Conservation (phyloP, 176 grass and related monocot species). For the Lolium perenne region DNA sequence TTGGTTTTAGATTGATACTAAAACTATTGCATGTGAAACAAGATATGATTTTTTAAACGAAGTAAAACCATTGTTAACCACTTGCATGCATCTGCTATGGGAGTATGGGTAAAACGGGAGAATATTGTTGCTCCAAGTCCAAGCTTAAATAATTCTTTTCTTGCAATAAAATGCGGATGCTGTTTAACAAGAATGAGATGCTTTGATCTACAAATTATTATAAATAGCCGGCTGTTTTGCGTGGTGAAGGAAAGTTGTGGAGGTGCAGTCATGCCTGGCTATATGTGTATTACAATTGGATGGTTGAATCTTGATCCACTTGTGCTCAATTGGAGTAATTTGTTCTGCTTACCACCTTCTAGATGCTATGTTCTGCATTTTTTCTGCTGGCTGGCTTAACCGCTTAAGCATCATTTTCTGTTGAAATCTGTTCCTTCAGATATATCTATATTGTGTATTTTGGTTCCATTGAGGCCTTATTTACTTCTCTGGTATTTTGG, state of each 20-base stretch:
- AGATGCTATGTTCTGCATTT: background rate
- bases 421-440: constrained; percentile 21
- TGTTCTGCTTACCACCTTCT: background rate
- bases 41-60: background rate
- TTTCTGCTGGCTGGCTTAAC: background rate
- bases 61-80: constrained; percentile 20
- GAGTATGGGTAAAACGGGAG: background rate
- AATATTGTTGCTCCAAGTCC: background rate
- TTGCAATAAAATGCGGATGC: background rate
- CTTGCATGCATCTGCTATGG: background rate
- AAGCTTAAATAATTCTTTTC: constrained; percentile 6
- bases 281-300: constrained; percentile 1
- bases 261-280: constrained; percentile 7
- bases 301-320: constrained; percentile 8
- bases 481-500: no score
- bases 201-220: background rate
- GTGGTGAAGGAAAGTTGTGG: background rate
- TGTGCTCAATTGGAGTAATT: constrained; percentile 21
- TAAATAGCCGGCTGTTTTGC: constrained; percentile 22
- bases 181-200: constrained; percentile 3
- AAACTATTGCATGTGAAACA: background rate
- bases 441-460: background rate
- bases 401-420: background rate
- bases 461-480: no score
- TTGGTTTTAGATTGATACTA: background rate